Evolutionary conservation across 2,329 filamentous ascomycete genomes (phyloP), one percentile per base, ranked within the genome.

Genomic region (Ophiosphaerella korrae): DNA sequence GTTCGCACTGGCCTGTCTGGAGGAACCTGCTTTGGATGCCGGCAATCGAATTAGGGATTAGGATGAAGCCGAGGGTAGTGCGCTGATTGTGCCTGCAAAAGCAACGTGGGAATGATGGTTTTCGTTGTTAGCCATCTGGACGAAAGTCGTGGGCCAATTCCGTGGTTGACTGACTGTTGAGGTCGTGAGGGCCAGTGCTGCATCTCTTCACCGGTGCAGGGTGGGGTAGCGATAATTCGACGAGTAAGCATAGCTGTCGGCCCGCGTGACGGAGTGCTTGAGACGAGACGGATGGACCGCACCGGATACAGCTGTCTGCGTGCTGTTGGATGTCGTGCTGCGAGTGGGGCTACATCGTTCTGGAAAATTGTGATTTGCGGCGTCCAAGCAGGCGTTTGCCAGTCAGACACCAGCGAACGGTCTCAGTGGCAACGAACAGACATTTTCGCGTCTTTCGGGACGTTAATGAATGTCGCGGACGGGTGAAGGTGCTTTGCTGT

Each of bases 261-360:
- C 55, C 48, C 56, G 60, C 58, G 57, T 59, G 57, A 64, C 59
- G 53, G 53, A 53, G 48, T 47, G 37, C 45, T 57, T 51, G 51
- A 56, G 57, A 50, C 43, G 52, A 61, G 59, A 60, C 54, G 59
- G 49, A 48, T 52, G 26, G 60, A 65, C 71, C 68, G 64, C 65
- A 69, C 66, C 41, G 50, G 60, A 62, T 62, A 71, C 67, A 69
- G 60, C 64, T 72, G 70, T 64, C 63, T 64, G 44, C 54, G 63
- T 62, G 55, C 60, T 51, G 67, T 69, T 70, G 65, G 65, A 55
- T 46, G 52, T 47, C 45, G 52, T 45, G 53, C 39, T 50, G 57
- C 57, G 62, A 60, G 59, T 55, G 56, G 48, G 45, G 61, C 53
- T 58, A 52, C 47, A 48, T 45, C 39, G 50, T 57, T 63, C 51